Evolutionary conservation across 176 grass and related monocot genomes (phyloP).

Genomic region (Typha latifolia): DNA sequence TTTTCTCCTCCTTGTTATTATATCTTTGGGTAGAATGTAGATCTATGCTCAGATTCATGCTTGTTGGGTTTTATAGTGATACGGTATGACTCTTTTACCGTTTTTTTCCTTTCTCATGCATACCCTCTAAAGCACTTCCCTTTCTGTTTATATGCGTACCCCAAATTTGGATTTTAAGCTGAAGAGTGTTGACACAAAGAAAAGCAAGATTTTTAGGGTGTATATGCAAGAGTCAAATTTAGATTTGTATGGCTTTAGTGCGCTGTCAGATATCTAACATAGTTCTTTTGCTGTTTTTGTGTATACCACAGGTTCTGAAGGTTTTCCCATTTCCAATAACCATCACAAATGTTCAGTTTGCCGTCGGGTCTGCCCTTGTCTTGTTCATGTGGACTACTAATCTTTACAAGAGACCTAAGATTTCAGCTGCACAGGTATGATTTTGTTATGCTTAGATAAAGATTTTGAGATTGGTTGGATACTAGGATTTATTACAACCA

Average conservation of each 20-base stretch:
- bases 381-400: conserved; percentile 41
- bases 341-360: conserved; percentile 55
- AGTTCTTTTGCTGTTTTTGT: background rate
- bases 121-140: background rate
- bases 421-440: conserved; percentile 62
- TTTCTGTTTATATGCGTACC: too few species aligned
- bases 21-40: background rate
- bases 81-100: background rate
- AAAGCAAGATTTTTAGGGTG: too few species aligned
- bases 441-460: conserved; percentile 8
- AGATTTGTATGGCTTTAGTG: background rate
- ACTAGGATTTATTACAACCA: too few species aligned
- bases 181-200: background rate
- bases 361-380: conserved; percentile 31
- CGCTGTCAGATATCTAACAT: background rate
- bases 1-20: background rate
- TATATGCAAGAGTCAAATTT: background rate
- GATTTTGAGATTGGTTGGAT: background rate
- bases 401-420: conserved; percentile 47
- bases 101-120: too few species aligned
- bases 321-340: conserved; percentile 57
- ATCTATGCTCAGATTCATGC: background rate
- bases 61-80: background rate
- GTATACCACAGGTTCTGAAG: conserved; percentile 55
- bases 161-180: background rate